Conservation (phyloP, 1,284 basidiomycete species). For the Butyriboletus pseudospeciosus region DNA sequence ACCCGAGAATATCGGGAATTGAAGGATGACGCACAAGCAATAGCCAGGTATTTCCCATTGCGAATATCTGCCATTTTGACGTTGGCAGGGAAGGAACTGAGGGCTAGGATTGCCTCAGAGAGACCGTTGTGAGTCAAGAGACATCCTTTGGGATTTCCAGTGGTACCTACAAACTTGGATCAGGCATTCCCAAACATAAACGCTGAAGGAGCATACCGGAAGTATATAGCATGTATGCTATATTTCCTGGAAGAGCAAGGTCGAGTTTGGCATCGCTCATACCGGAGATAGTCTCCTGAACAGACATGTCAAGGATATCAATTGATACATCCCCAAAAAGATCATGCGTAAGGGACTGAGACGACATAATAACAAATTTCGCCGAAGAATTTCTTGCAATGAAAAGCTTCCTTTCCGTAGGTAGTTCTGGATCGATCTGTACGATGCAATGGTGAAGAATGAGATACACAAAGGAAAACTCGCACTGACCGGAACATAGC, state of each 20-base stretch:
- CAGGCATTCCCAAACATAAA: background rate
- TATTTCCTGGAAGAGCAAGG: conserved; percentile 31
- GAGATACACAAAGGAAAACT: conserved; percentile 21
- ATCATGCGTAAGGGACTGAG: conserved; percentile 22
- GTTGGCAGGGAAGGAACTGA: conserved; percentile 38
- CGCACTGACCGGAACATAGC: conserved; percentile 48
- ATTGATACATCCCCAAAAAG: conserved; percentile 34
- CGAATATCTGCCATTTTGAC: conserved; percentile 36
- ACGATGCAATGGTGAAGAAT: background rate
- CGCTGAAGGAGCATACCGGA: conserved; percentile 35
- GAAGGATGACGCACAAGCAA: conserved; percentile 38
- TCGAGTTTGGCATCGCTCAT: conserved; percentile 33
- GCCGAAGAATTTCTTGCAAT: conserved; percentile 46
- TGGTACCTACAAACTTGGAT: conserved; percentile 39
- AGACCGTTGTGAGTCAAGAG: conserved; percentile 47
- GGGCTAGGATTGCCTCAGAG: conserved; percentile 40
- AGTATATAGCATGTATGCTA: conserved; percentile 52
- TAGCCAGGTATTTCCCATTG: conserved; percentile 40
- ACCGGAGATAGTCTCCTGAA: conserved; percentile 26
- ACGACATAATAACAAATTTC: conserved; percentile 40
- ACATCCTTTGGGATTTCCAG: conserved; percentile 56
- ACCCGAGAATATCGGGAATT: background rate
- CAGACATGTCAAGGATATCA: conserved; percentile 27
- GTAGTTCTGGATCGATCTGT: conserved; percentile 53
- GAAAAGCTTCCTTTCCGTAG: conserved; percentile 45